Evolutionary conservation across 805 yeast genomes (phyloP).

Genomic region (Nakazawaea ambrosiae): DNA sequence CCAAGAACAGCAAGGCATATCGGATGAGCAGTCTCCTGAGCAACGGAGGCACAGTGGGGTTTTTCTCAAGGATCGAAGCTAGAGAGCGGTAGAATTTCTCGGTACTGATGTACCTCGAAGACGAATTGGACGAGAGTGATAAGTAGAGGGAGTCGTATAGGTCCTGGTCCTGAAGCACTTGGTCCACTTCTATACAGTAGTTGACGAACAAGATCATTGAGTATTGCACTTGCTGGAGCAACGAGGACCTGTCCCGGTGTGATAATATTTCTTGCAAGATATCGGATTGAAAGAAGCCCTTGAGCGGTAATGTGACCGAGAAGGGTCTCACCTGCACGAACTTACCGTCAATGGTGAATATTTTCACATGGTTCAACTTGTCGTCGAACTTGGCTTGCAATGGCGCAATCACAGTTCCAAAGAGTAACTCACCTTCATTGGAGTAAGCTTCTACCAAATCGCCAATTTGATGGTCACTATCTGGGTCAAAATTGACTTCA

Average conservation of each 20-base stretch:
- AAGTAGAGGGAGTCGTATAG: slow-evolving; percentile 1
- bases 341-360: slow-evolving; percentile 28
- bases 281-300: slow-evolving; percentile 20
- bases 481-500: too few relatives aligned
- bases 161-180: slow-evolving; percentile 7
- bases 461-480: too few relatives aligned
- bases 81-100: not conserved
- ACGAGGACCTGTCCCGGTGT: slow-evolving; percentile 1
- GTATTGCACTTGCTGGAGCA: slow-evolving; percentile 21
- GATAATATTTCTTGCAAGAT: slow-evolving; percentile 12
- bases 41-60: not conserved
- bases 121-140: slow-evolving; percentile 4
- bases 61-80: not conserved
- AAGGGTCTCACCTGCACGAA: slow-evolving; percentile 21
- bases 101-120: not conserved
- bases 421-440: slow-evolving; percentile 12
- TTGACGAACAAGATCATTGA: slow-evolving; percentile 22
- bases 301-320: slow-evolving; percentile 25
- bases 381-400: slow-evolving; percentile 27
- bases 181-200: slow-evolving; percentile 13
- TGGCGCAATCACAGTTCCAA: slow-evolving; percentile 32
- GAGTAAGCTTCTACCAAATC: slow-evolving; percentile 31
- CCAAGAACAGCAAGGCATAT: not conserved
- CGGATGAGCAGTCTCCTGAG: not conserved
- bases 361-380: slow-evolving; percentile 20